Evolutionary conservation across 257 asterid genomes (phyloP).

Genomic region (Petunia secreta): DNA sequence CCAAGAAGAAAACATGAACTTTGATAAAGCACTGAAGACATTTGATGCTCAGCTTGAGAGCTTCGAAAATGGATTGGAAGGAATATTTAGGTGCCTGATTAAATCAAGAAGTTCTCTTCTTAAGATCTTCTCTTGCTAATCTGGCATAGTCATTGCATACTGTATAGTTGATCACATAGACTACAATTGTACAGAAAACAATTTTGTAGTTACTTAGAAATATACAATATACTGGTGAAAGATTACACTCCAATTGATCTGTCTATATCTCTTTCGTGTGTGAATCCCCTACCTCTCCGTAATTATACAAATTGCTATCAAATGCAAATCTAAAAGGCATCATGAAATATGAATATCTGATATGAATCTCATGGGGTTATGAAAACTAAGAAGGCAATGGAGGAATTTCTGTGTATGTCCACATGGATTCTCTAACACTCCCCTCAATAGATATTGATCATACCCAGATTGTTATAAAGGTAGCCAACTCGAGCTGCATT

Average conservation of each 20-base stretch:
- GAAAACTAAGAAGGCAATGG: no score
- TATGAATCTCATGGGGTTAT: no score
- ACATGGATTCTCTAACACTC: no score
- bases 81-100: not conserved
- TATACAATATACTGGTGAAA: not conserved
- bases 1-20: constrained; percentile 24
- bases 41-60: not conserved
- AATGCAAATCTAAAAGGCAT: no score
- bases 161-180: not conserved
- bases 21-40: constrained; percentile 27
- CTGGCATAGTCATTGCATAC: no score
- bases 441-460: no score
- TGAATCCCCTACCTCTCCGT: not conserved
- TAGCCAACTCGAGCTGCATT: no score
- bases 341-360: no score
- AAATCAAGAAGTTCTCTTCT: not conserved
- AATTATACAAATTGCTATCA: not conserved
- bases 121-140: not conserved
- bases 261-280: not conserved
- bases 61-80: no score
- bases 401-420: no score
- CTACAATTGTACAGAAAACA: not conserved
- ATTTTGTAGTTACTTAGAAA: not conserved
- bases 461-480: no score
- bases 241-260: not conserved